These are phyloP conservation scores for Auricularia auricula-judae DNA, from an alignment of 768 basidiomycete species.

Conservation along the genomic window DNA sequence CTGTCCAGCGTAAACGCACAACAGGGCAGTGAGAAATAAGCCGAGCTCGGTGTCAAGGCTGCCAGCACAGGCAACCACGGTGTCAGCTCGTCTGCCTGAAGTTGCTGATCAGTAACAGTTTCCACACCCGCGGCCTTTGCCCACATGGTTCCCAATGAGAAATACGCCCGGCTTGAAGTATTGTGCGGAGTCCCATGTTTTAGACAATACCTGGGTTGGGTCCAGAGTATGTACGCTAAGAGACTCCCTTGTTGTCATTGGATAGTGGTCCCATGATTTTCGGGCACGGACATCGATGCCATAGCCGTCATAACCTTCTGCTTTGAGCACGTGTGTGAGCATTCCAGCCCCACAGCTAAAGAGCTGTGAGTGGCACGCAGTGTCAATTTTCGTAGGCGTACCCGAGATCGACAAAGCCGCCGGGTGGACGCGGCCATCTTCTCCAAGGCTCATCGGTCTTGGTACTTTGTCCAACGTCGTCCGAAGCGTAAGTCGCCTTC, in stretches of 20 bases:
- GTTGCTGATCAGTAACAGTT: not conserved
- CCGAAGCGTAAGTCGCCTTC: conserved; percentile 53
- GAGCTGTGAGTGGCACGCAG: not conserved
- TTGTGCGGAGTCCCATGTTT: conserved; percentile 8
- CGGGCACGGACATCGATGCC: conserved; percentile 84
- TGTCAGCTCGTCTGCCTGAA: conserved; percentile 75
- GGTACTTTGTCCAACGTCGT: conserved; percentile 4
- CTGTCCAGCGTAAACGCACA: conserved; percentile 77
- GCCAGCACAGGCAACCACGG: conserved; percentile 88
- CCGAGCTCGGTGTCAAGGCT: conserved; percentile 44
- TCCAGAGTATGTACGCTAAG: conserved; percentile 66
- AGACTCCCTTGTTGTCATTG: conserved; percentile 42
- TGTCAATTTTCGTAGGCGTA: conserved; percentile 22
- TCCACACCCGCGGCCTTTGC: not conserved
- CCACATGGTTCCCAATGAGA: conserved; percentile 76
- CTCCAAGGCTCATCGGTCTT: conserved; percentile 41
- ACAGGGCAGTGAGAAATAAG: conserved; percentile 81
- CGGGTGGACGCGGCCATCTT: conserved; percentile 65
- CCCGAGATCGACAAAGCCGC: conserved; percentile 87
- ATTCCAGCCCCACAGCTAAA: conserved; percentile 85
- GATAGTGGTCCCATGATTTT: conserved; percentile 75
- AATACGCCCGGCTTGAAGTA: conserved; percentile 43
- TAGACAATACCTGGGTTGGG: conserved; percentile 29
- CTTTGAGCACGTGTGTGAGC: conserved; percentile 72
- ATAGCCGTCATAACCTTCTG: conserved; percentile 75